Evolutionary conservation across 768 basidiomycete genomes (phyloP).

Genomic region (Obba rivulosa): DNA sequence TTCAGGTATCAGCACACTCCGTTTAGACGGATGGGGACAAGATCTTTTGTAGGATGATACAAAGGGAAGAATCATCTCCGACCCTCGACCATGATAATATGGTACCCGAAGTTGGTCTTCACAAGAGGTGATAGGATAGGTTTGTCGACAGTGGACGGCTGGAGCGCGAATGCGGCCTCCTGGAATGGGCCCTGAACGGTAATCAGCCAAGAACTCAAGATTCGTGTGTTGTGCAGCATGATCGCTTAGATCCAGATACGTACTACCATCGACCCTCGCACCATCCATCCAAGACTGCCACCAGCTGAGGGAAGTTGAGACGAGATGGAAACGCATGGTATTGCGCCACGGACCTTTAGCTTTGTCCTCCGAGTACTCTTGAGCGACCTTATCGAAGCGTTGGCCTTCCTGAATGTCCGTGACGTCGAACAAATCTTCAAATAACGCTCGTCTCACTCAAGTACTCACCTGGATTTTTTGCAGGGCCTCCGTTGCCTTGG

Average conservation of each 20-base stretch:
- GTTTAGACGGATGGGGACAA: too few species aligned
- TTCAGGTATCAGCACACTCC: too few species aligned
- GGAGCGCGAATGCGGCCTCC: constrained; percentile 80
- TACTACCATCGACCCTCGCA: constrained; percentile 79
- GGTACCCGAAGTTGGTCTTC: constrained; percentile 82
- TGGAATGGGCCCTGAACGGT: constrained; percentile 59
- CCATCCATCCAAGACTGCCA: constrained; percentile 85
- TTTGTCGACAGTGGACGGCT: constrained; percentile 77
- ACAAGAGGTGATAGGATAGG: constrained; percentile 67
- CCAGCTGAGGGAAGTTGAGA: constrained; percentile 46
- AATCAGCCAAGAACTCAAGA: neutral
- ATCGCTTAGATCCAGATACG: constrained; percentile 14
- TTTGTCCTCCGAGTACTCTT: constrained; percentile 89
- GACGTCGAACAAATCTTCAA: neutral
- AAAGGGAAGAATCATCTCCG: constrained; percentile 38
- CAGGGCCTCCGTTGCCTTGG: constrained; percentile 72
- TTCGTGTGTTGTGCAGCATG: too few species aligned
- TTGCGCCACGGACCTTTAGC: constrained; percentile 62
- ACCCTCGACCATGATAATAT: constrained; percentile 90
- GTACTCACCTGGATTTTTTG: constrained; percentile 66
- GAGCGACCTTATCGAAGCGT: constrained; percentile 83
- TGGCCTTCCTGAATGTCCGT: constrained; percentile 56
- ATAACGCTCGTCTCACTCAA: neutral
- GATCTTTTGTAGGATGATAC: too few species aligned
- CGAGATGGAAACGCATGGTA: too few species aligned